Conservation (phyloP, 2,329 filamentous ascomycete genomes). For the Plenodomus biglobosus region DNA sequence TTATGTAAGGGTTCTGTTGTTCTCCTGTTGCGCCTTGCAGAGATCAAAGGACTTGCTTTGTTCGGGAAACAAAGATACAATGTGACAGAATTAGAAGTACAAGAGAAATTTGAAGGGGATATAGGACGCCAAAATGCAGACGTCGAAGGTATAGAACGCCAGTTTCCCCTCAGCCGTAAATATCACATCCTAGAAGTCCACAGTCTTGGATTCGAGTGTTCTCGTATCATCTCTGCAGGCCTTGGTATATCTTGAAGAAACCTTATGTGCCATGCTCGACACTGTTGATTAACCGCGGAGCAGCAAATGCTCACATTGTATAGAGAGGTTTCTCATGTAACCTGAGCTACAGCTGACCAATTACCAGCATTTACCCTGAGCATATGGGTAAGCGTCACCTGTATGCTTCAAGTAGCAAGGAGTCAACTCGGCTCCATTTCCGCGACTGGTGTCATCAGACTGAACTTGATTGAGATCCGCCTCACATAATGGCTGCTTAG, state of each 20-base stretch:
- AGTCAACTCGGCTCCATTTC: not conserved
- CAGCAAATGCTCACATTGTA: not conserved
- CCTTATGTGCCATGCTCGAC: not conserved
- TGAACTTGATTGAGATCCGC: not conserved
- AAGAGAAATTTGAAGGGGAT: not conserved
- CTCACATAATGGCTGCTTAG: not conserved
- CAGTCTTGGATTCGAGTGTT: not conserved
- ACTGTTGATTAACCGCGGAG: not conserved
- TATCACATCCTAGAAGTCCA: not conserved
- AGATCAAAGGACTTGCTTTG: not conserved
- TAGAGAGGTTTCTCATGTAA: not conserved
- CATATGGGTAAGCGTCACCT: not conserved
- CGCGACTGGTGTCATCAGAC: not conserved
- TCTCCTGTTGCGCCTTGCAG: not conserved
- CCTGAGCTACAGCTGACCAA: not conserved
- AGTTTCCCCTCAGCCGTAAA: not conserved
- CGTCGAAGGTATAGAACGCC: not conserved
- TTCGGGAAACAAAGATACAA: not conserved
- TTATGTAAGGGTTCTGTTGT: not conserved
- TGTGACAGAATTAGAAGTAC: not conserved
- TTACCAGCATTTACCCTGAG: not conserved
- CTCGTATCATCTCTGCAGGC: not conserved
- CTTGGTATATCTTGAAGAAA: not conserved
- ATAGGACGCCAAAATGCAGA: not conserved
- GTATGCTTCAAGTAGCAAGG: not conserved